Evolutionary conservation across 2,329 filamentous ascomycete species (phyloP).

Genomic region (Coleophoma crateriformis): DNA sequence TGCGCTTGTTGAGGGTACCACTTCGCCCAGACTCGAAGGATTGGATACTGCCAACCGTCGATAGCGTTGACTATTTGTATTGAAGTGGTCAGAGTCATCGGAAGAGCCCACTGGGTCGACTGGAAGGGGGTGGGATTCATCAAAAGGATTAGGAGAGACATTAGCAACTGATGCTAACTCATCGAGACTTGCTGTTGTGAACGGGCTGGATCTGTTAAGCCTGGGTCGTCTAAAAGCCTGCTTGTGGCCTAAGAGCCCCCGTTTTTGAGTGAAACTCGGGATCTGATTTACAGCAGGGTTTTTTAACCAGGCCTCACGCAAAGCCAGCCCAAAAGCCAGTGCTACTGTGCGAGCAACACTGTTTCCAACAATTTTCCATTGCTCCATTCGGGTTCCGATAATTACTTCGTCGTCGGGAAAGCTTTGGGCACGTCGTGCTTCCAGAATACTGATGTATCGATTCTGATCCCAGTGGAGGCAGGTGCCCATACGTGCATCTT

Average conservation of each 20-base stretch:
- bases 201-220: too few species aligned
- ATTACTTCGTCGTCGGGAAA: slow-evolving; percentile 67
- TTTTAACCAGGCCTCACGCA: slow-evolving; percentile 51
- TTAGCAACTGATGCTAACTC: too few species aligned
- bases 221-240: too few species aligned
- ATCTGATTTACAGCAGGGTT: slow-evolving; percentile 4
- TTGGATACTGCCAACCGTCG: background rate
- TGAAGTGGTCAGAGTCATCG: too few species aligned
- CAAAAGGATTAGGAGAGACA: too few species aligned
- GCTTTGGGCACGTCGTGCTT: slow-evolving; percentile 64
- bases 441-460: slow-evolving; percentile 58
- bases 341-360: slow-evolving; percentile 67
- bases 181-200: too few species aligned
- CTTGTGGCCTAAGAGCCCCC: too few species aligned
- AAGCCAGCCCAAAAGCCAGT: slow-evolving; percentile 56
- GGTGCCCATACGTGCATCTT: slow-evolving; percentile 50
- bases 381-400: slow-evolving; percentile 47
- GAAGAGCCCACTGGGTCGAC: too few species aligned
- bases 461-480: slow-evolving; percentile 62
- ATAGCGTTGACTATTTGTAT: too few species aligned
- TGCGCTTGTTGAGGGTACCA: background rate
- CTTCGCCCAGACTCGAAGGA: background rate
- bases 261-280: too few species aligned
- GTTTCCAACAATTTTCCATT: slow-evolving; percentile 69
- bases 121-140: too few species aligned